Conservation (phyloP, 495 filamentous ascomycete genomes). For the Penicillium coffeae region DNA sequence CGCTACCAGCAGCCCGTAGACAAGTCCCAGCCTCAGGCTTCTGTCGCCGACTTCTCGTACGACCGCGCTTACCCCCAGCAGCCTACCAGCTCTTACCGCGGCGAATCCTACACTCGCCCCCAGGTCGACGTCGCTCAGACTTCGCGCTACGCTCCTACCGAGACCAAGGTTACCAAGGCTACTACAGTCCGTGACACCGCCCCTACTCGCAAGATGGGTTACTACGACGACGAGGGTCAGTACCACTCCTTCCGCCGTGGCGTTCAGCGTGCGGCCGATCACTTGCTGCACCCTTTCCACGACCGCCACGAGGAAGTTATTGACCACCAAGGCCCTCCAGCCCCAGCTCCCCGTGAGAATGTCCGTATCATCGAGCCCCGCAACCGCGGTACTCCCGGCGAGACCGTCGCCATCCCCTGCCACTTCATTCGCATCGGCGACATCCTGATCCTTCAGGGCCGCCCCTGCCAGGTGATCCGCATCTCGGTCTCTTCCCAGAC, state of each 20-base stretch:
- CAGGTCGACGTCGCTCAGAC: conserved; percentile 52
- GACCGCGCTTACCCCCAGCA: conserved; percentile 23
- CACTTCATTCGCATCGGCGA: conserved; percentile 99
- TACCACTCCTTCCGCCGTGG: conserved; percentile 93
- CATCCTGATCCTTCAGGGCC: conserved; percentile 97
- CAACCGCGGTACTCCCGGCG: conserved; percentile 49
- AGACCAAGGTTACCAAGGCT: conserved; percentile 30
- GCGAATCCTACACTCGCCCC: conserved; percentile 27
- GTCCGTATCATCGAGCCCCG: conserved; percentile 54
- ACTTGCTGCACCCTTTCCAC: conserved; percentile 66
- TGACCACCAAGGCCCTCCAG: conserved; percentile 37
- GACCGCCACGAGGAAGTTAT: conserved; percentile 60
- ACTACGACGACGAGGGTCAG: conserved; percentile 97
- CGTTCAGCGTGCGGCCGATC: conserved; percentile 78
- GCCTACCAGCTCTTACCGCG: conserved; percentile 28
- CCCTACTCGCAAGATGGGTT: conserved; percentile 78
- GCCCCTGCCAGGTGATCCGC: conserved; percentile 99
- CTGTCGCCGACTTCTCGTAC: conserved; percentile 28
- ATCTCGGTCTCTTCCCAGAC: conserved; percentile 98
- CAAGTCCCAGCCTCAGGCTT: not conserved
- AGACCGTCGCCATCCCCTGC: conserved; percentile 97
- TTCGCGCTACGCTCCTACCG: conserved; percentile 34
- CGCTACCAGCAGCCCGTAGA: conserved; percentile 26
- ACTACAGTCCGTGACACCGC: conserved; percentile 35
- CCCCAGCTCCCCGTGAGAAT: conserved; percentile 42